phyloP scores from a whole-genome alignment of 306 rosid species.

The Fragaria vesca region DNA sequence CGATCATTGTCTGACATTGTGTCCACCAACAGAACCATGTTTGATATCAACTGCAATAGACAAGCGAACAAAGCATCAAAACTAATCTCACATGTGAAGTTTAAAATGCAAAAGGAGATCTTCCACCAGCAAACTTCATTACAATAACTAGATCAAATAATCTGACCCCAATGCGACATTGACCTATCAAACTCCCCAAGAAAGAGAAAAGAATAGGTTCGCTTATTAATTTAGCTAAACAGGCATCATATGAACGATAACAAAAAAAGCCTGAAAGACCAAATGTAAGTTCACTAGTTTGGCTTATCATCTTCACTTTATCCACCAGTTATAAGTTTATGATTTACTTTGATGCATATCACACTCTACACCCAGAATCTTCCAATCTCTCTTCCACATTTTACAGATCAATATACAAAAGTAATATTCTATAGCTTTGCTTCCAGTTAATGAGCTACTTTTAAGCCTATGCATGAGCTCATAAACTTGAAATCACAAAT shows the following conservation, averaged over 20 bases:
- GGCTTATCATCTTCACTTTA: too few relatives aligned
- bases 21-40: slow-evolving; percentile 77
- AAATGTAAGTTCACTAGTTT: too few relatives aligned
- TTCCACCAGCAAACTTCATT: neutral
- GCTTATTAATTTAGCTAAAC: neutral
- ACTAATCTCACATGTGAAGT: neutral
- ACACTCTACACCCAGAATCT: too few relatives aligned
- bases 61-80: slow-evolving; percentile 11
- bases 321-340: too few relatives aligned
- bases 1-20: slow-evolving; percentile 74
- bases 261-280: neutral
- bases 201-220: too few relatives aligned
- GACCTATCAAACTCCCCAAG: neutral
- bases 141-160: neutral
- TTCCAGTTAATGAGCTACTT: too few relatives aligned
- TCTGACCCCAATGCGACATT: neutral
- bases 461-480: too few relatives aligned
- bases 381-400: too few relatives aligned
- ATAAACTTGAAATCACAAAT: too few relatives aligned
- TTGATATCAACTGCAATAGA: slow-evolving; percentile 64
- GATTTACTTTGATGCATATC: too few relatives aligned
- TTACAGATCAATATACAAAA: too few relatives aligned
- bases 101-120: neutral
- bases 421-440: too few relatives aligned
- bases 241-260: neutral